Base-by-base conservation (phyloP, 345 rosid genomes). In the Erucastrum elatum region DNA sequence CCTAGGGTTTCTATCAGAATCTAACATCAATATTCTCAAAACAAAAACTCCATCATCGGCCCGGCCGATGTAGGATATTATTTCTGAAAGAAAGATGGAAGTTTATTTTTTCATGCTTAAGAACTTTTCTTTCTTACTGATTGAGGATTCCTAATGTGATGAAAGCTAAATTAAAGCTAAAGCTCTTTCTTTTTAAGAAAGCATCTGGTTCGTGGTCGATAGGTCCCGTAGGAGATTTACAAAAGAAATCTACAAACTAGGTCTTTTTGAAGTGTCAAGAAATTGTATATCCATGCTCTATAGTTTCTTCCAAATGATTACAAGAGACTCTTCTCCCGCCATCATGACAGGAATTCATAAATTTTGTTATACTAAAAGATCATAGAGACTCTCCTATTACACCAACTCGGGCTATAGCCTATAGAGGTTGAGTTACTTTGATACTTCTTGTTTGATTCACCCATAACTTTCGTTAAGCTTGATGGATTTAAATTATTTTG, bases 391-490 rank as follows among this genome's bases (percentile, higher is more conserved):
- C 55, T 29, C 29, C 31, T 41, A 37, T 37, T 72, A n/a, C 37
- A 62, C 16, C 46, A 56, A 11, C 27, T 44, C 16, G 56, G 49
- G 56, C 56, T n/a, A 51, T 51, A 44, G 53, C 53, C 44, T 37
- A 30, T 37, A 39, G 26, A 78, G 55, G 30, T 17, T 26, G 44
- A 4, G 5, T 31, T 15, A 58, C 68, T 13, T 72, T 44, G 72
- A 64, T 59, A 10, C 56, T 13, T 56, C 72, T 58, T 72, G 63
- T 66, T 72, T 73, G 65, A 7, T 72, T 67, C 72, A 73, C 68
- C 59, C 78, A 79, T 73, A 44, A 26, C 17, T 72, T 72, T 59
- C n/a, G 81, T 56, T 66, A 73, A 79, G 58, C 56, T 72, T 72
- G 13, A 35, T 73, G 17, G 70, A 72, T 67, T 72, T 71, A 35